A percentile compares a stretch with the other conserved stretches of the same genome.
Conservation (phyloP, 2,329 filamentous ascomycete genomes). For the Fusarium sp. region DNA sequence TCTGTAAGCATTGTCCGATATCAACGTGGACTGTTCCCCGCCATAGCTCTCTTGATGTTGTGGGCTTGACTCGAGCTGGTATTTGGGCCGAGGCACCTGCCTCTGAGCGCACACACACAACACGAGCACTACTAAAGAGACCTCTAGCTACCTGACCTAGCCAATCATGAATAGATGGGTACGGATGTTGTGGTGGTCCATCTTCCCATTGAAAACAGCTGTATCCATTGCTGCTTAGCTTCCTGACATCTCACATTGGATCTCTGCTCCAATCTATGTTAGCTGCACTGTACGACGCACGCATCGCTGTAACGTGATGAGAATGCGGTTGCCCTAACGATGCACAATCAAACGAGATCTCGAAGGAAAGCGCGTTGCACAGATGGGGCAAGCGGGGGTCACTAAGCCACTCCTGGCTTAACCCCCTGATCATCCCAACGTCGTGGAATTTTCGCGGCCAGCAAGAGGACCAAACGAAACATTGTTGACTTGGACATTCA, state of each 20-base stretch:
- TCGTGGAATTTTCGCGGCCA: constrained; percentile 12
- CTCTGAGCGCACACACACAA: not conserved
- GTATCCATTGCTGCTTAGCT: not conserved
- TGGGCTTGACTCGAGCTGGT: not conserved
- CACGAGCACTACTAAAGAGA: not conserved
- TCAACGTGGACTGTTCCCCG: constrained; percentile 22
- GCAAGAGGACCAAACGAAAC: not conserved
- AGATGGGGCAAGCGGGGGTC: constrained; percentile 38
- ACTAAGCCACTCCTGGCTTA: constrained; percentile 30
- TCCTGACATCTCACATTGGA: not conserved
- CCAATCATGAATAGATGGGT: not conserved
- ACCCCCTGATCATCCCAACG: not conserved
- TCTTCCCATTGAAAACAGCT: not conserved
- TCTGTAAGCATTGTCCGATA: constrained; percentile 8
- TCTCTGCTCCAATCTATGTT: not conserved
- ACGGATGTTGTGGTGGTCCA: not conserved
- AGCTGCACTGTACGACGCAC: constrained; percentile 3
- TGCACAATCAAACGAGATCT: constrained; percentile 45
- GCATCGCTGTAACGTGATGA: constrained; percentile 28
- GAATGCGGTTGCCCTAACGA: constrained; percentile 36
- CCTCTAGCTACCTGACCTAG: not conserved
- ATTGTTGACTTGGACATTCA: not conserved
- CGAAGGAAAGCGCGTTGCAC: constrained; percentile 37
- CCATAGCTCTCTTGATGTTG: not conserved
- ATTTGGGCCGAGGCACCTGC: not conserved